Evolutionary conservation across 2,329 filamentous ascomycete genomes (phyloP), one percentile per base, ranked within the genome.

Genomic region (Verticillium klebahnii): DNA sequence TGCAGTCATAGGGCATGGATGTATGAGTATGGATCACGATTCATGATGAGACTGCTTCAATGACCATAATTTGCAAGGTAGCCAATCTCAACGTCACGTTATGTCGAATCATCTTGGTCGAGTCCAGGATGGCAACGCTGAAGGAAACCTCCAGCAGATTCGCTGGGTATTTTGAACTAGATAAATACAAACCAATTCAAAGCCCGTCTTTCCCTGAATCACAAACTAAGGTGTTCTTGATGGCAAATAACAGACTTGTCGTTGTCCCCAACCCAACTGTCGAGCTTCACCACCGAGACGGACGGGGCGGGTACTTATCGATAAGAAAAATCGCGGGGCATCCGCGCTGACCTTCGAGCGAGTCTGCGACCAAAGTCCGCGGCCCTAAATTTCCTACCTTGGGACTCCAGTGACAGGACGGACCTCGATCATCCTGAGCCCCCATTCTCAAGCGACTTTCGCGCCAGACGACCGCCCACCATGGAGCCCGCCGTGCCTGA

Each of bases 401-500:
- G 32, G 23, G 23, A 23, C 17, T 32, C 9, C 31, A 34, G 25
- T 14, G 54, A 32, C 31, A 31, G 54, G 8, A 9, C 25, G 54
- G 8, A 9, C 25, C 17, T 56, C 29, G 54, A 25, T 56, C 54
- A 32, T 15, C 23, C 54, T 17, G 3, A 5, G 15, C 8, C 29
- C 14, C 54, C 14, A 32, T 11, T 14, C 14, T 5, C 54, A 32
- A 12, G 3, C 52, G 17, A 23, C 31, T 29, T 56, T 34, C 25
- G 23, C 29, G 37, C 45, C 19, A 25, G n/a, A 36, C n/a, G 2
- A 52, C 12, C 9, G 45, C 19, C 45, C 56, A 57, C 59, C 19
- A 73, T 73, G 71, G 69, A 69, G 56, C 61, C 68, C 34, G 63
- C 67, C 60, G 65, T 71, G 56, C 71, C 74, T 54, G 83, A 87